Conservation (phyloP, 768 basidiomycete species). For the Termitomyces sp. region DNA sequence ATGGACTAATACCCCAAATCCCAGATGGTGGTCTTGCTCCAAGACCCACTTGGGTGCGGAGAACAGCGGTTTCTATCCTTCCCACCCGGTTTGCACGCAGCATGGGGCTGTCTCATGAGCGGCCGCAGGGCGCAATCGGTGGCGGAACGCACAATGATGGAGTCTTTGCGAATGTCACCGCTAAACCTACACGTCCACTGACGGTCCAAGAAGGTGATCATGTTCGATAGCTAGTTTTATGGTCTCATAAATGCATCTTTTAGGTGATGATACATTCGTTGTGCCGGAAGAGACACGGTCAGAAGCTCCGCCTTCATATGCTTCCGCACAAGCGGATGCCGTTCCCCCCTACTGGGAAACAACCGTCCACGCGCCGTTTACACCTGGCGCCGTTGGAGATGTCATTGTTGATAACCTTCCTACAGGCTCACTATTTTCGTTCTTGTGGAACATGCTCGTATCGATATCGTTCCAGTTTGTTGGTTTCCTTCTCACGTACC, state of each 20-base stretch:
- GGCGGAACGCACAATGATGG: conserved; percentile 78
- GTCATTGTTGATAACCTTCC: conserved; percentile 89
- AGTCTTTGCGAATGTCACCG: conserved; percentile 93
- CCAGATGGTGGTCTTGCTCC: conserved; percentile 26
- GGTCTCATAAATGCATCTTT: not conserved
- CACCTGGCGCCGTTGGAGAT: conserved; percentile 60
- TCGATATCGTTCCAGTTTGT: conserved; percentile 98
- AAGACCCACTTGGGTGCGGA: conserved; percentile 45
- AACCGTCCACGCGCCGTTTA: conserved; percentile 85
- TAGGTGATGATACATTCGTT: conserved; percentile 67
- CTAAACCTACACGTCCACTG: conserved; percentile 66
- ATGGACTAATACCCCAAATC: conserved; percentile 57
- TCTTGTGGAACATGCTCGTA: conserved; percentile 90
- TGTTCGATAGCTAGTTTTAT: not conserved
- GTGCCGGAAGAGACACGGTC: conserved; percentile 81
- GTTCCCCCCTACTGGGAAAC: conserved; percentile 98
- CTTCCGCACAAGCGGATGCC: conserved; percentile 88
- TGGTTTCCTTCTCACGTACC: conserved; percentile 88
- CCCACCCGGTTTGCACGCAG: conserved; percentile 45
- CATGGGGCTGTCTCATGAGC: conserved; percentile 35
- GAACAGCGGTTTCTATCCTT: conserved; percentile 49
- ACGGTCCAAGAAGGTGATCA: conserved; percentile 55
- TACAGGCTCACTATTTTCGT: conserved; percentile 76
- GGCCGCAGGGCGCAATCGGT: conserved; percentile 44
- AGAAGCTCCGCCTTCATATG: conserved; percentile 89